A percentile compares a stretch with the other conserved stretches of the same genome.
Evolutionary conservation across 495 filamentous ascomycete species (phyloP).

Genomic region (Hypoxylon crocopeplum): DNA sequence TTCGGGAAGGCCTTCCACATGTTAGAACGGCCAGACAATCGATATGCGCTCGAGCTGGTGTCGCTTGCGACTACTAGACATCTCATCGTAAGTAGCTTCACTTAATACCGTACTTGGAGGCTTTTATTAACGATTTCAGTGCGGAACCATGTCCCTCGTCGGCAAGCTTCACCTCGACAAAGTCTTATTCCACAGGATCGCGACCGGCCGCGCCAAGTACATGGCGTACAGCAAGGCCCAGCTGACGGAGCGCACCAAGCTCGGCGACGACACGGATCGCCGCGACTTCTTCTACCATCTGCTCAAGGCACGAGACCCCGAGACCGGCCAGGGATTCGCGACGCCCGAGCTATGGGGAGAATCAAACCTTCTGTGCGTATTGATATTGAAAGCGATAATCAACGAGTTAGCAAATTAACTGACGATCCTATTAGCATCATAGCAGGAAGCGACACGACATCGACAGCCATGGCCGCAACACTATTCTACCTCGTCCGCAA

Average conservation of each 20-base stretch:
- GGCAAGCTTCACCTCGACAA: constrained; percentile 64
- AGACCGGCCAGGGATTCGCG: constrained; percentile 69
- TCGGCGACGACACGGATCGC: constrained; percentile 63
- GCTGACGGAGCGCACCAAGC: constrained; percentile 59
- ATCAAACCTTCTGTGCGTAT: constrained; percentile 65
- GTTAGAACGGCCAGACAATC: constrained; percentile 66
- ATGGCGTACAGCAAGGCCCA: constrained; percentile 64
- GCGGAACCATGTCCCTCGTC: constrained; percentile 61
- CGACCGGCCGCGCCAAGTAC: constrained; percentile 58
- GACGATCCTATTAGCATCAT: constrained; percentile 49
- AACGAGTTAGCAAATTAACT: not conserved
- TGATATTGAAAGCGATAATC: not conserved
- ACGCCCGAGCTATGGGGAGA: constrained; percentile 75
- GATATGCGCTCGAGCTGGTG: constrained; percentile 64
- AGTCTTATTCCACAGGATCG: constrained; percentile 63
- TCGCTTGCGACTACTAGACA: constrained; percentile 62
- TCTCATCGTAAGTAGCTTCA: constrained; percentile 54
- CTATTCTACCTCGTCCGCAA: constrained; percentile 73
- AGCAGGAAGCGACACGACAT: constrained; percentile 68
- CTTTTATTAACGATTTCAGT: constrained; percentile 41
- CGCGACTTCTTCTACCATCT: constrained; percentile 71
- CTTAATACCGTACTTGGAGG: not conserved
- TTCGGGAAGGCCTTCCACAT: constrained; percentile 77
- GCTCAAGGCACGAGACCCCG: constrained; percentile 63
- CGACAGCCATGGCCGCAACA: constrained; percentile 66